Evolutionary conservation across 495 filamentous ascomycete species (phyloP), one percentile per base, ranked within the genome.

Genomic region (Hypoxylon trugodes): DNA sequence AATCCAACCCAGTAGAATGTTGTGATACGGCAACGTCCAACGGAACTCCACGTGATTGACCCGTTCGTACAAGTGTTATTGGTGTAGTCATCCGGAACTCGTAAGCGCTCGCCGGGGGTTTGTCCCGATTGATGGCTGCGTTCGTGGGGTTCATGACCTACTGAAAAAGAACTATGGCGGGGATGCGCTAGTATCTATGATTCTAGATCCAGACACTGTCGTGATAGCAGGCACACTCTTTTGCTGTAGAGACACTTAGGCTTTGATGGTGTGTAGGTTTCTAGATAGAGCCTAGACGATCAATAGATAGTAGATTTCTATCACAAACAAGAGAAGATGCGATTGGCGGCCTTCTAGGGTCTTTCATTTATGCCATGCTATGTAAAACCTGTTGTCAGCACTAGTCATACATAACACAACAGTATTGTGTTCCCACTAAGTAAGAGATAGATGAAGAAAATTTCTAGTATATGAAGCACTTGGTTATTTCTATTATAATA

Each of bases 21-120:
- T 42, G 49, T 49, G 55, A 55, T 46, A 59, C 24, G 15, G 60
- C 46, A 24, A 22, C 21, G 10, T 10, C 15, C 36, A 47, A 42
- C 41, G 36, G 35, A 49, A 59, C 61, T 26, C 35, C 41, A 48
- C 38, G 42, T 66, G 38, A 57, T 52, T 66, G 56, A 57, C 28
- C 63, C 28, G 32, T 57, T 60, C 63, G 43, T 47, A 49, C 40
- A 42, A 13, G 37, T 51, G 8, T 18, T 26, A 24, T 42, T 52
- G 52, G 56, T 57, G 32, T 35, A 40, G 52, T 22, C 9, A 18
- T 48, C 40, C 32, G 52, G 47, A 19, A 67, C 58, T 59, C 64
- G 64, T 67, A 67, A 66, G 57, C 64, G 26, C 40, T 28, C 18
- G 28, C 43, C 57, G 46, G 64, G 41, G 57, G 15, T 55, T 40